phyloP scores from a whole-genome alignment of 2,329 filamentous ascomycete species.

The Coniella vitis region DNA sequence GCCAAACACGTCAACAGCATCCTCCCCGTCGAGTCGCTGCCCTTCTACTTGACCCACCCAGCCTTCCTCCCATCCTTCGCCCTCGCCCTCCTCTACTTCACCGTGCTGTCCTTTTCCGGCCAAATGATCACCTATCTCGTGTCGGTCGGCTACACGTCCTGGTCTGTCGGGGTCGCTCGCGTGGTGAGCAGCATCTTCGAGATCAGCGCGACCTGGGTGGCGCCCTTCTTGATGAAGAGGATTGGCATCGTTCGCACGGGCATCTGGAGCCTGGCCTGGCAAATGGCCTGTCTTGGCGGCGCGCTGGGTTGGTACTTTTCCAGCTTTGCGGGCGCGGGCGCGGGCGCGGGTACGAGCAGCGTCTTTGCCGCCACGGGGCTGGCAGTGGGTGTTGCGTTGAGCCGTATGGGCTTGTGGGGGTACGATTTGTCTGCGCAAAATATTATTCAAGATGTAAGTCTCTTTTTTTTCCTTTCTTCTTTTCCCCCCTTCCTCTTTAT shows the following conservation, averaged over 20 bases:
- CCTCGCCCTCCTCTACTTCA: conserved; percentile 54
- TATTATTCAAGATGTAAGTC: conserved; percentile 52
- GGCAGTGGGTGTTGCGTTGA: conserved; percentile 44
- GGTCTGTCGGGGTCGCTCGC: conserved; percentile 47
- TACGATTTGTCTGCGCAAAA: conserved; percentile 55
- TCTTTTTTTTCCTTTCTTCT: background rate
- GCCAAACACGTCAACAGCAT: conserved; percentile 12
- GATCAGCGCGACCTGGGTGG: conserved; percentile 53
- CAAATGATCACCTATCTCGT: conserved; percentile 61
- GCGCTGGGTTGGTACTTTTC: conserved; percentile 38
- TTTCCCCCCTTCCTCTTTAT: too few relatives aligned
- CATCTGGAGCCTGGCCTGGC: conserved; percentile 65
- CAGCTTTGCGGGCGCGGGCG: conserved; percentile 15
- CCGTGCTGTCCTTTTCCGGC: conserved; percentile 50
- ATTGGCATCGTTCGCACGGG: conserved; percentile 58
- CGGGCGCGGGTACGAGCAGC: too few relatives aligned
- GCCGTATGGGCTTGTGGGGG: conserved; percentile 54
- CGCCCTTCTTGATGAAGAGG: conserved; percentile 45
- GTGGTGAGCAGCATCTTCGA: conserved; percentile 49
- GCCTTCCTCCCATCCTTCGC: conserved; percentile 56
- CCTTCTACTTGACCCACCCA: conserved; percentile 44
- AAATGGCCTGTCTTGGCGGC: conserved; percentile 47
- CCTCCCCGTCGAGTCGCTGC: conserved; percentile 22
- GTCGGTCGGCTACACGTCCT: conserved; percentile 42
- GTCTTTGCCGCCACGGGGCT: conserved; percentile 40